These are phyloP conservation scores for Monilinia vaccinii-corymbosi DNA, from an alignment of 2,329 filamentous ascomycete species.

Conservation along the genomic window DNA sequence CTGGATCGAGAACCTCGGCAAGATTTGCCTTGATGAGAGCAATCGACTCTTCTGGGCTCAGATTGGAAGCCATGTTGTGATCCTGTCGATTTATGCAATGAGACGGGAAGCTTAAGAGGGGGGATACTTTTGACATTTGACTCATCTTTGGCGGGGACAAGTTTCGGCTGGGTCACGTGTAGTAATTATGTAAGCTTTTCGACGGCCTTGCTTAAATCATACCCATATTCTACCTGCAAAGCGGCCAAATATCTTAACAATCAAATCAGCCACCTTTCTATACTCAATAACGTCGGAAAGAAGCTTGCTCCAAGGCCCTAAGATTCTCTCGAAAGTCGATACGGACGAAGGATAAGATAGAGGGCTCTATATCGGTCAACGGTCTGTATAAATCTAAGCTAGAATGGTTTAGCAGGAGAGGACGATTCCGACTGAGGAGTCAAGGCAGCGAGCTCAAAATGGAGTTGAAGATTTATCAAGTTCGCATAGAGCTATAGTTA, in stretches of 20 bases:
- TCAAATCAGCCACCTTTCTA: too few species aligned
- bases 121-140: not conserved
- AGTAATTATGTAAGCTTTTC: not conserved
- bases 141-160: not conserved
- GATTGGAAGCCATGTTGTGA: conserved; percentile 18
- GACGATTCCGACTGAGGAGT: not conserved
- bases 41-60: conserved; percentile 51
- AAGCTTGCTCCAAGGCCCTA: too few species aligned
- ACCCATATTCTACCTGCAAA: too few species aligned
- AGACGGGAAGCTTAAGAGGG: not conserved
- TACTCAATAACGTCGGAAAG: too few species aligned
- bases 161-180: conserved; percentile 1
- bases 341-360: too few species aligned
- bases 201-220: too few species aligned
- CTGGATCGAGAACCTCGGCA: conserved; percentile 72
- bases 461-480: not conserved
- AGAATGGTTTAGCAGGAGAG: not conserved
- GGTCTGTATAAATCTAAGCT: too few species aligned
- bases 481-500: not conserved
- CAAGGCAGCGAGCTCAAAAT: not conserved
- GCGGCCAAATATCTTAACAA: too few species aligned
- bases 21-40: conserved; percentile 72
- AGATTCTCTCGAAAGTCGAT: too few species aligned
- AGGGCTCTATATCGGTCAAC: too few species aligned
- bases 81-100: conserved; percentile 5